Evolutionary conservation across 225 moss, liverwort and hornwort genomes (phyloP).

Genomic region (Asterella californica): DNA sequence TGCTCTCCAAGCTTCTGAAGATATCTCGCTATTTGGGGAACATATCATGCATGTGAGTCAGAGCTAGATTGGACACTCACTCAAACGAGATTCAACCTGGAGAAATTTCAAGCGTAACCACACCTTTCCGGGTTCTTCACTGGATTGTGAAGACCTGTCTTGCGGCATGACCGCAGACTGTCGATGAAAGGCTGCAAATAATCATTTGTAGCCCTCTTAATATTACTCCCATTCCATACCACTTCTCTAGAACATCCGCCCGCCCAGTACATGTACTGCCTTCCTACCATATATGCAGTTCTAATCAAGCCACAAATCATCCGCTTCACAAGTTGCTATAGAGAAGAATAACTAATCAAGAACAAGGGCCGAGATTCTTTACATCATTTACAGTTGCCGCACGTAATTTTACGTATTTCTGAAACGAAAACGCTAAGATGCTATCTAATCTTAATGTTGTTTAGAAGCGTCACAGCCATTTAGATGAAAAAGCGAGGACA

Average conservation of each 20-base stretch:
- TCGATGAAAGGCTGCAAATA: slow-evolving; percentile 77
- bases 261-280: background rate
- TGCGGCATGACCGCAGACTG: slow-evolving; percentile 76
- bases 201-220: background rate
- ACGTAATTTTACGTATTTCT: background rate
- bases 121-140: slow-evolving; percentile 92
- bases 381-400: background rate
- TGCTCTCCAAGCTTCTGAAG: background rate
- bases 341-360: background rate
- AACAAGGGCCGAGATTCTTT: background rate
- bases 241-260: background rate
- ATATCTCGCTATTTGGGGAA: background rate
- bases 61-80: background rate
- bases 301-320: background rate
- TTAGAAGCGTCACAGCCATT: background rate
- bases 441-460: background rate
- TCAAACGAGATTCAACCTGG: background rate
- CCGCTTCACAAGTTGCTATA: background rate
- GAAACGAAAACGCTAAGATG: background rate
- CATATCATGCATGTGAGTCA: background rate
- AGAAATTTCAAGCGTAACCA: slow-evolving; percentile 8
- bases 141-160: slow-evolving; percentile 97
- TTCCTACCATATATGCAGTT: background rate
- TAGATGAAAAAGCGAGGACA: too few species aligned
- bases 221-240: background rate